Conservation (phyloP, 192 early-diverging fungal species). For the Mortierella alpina region DNA sequence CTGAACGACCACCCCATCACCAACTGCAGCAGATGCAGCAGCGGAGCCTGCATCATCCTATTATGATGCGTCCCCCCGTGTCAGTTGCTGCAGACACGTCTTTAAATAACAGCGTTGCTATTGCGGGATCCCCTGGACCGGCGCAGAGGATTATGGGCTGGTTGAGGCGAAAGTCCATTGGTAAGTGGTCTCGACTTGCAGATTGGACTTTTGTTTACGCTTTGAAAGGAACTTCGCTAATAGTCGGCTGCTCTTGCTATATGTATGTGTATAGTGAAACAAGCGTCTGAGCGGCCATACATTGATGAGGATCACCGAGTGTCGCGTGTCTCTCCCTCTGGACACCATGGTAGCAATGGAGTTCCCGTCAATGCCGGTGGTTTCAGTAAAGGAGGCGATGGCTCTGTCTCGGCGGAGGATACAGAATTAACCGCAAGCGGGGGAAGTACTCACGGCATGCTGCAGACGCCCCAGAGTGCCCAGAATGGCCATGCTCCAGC, state of each 20-base stretch:
- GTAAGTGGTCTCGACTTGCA: conserved; percentile 26
- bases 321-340: conserved; percentile 1
- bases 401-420: conserved; percentile 11
- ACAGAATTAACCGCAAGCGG: conserved; percentile 10
- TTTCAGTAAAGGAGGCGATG: conserved; percentile 1
- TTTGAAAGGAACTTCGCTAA: too few species aligned
- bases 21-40: conserved; percentile 27
- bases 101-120: background rate
- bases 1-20: conserved; percentile 24
- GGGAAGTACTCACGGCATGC: conserved; percentile 3
- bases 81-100: background rate
- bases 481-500: background rate
- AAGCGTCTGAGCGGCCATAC: conserved; percentile 9
- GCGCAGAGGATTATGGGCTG: conserved; percentile 82
- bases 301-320: conserved; percentile 27
- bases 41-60: conserved; percentile 33
- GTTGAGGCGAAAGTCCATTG: conserved; percentile 71
- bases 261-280: conserved; percentile 26
- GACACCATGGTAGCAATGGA: background rate
- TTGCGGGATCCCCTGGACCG: conserved; percentile 42
- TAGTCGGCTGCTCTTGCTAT: background rate
- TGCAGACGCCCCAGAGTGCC: background rate
- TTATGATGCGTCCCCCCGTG: conserved; percentile 7
- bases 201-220: too few species aligned
- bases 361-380: background rate